phyloP scores from a whole-genome alignment of 352 stramenopile species.

The Globisporangium echinulatum region DNA sequence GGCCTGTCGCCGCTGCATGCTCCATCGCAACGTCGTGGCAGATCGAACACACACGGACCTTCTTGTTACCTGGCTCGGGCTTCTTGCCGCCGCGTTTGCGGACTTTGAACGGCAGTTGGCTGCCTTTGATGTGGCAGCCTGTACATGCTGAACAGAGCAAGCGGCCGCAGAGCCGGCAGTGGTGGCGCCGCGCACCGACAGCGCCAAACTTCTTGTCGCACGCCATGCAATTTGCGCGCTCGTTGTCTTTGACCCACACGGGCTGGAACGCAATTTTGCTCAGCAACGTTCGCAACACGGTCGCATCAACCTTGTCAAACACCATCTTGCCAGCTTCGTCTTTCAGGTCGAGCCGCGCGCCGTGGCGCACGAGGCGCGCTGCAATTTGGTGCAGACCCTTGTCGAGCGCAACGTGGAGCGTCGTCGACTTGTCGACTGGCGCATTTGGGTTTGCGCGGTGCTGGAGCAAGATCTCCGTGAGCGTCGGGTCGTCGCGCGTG shows the following conservation, averaged over 20 bases:
- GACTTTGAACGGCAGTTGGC: constrained; percentile 37
- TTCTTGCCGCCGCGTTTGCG: constrained; percentile 45
- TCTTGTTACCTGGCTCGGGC: constrained; percentile 38
- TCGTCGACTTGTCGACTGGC: constrained; percentile 53
- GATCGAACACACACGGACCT: constrained; percentile 65
- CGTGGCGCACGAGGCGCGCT: constrained; percentile 41
- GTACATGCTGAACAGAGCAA: constrained; percentile 44
- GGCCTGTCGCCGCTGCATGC: constrained; percentile 2
- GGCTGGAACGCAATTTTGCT: constrained; percentile 35
- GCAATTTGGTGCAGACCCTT: constrained; percentile 48
- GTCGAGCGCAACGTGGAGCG: constrained; percentile 55
- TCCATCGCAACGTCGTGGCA: constrained; percentile 41
- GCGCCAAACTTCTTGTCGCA: constrained; percentile 46
- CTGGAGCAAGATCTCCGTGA: constrained; percentile 57
- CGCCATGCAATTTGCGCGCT: constrained; percentile 46
- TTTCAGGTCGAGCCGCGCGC: constrained; percentile 46
- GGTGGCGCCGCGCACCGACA: constrained; percentile 37
- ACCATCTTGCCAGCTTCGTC: constrained; percentile 54
- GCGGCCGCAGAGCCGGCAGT: constrained; percentile 55
- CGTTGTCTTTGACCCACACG: constrained; percentile 48
- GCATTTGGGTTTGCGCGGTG: constrained; percentile 48
- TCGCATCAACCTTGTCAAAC: constrained; percentile 53
- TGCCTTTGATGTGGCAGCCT: constrained; percentile 28
- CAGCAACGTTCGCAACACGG: constrained; percentile 40
- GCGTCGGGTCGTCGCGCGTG: constrained; percentile 46